A percentile compares a stretch with the other conserved stretches of the same genome.
phyloP scores from a whole-genome alignment of 2,329 filamentous ascomycete genomes.

The Fusarium nygamai region DNA sequence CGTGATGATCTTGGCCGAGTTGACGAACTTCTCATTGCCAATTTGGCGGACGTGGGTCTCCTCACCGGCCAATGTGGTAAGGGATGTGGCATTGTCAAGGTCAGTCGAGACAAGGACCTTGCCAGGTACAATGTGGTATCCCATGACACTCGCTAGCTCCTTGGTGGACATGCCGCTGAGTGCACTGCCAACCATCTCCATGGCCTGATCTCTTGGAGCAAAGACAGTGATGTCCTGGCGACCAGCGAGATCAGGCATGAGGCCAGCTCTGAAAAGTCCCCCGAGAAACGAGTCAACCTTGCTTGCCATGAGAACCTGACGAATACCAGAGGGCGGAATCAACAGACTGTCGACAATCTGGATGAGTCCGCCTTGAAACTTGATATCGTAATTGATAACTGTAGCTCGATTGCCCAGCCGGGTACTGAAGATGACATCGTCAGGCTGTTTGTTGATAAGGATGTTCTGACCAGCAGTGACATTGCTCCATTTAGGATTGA shows the following conservation, averaged over 20 bases:
- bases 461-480: constrained; percentile 62
- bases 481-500: constrained; percentile 55
- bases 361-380: constrained; percentile 60
- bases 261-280: constrained; percentile 44
- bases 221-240: constrained; percentile 67
- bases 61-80: constrained; percentile 50
- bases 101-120: constrained; percentile 61
- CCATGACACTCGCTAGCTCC: constrained; percentile 62
- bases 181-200: constrained; percentile 65
- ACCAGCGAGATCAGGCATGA: constrained; percentile 55
- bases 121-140: constrained; percentile 72
- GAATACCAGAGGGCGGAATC: constrained; percentile 58
- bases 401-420: constrained; percentile 58
- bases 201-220: constrained; percentile 68
- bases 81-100: constrained; percentile 46
- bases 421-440: constrained; percentile 59
- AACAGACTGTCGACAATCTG: constrained; percentile 64
- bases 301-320: constrained; percentile 62
- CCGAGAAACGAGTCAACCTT: constrained; percentile 53
- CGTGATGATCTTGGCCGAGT: constrained; percentile 63
- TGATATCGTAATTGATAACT: constrained; percentile 55
- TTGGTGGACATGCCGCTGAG: constrained; percentile 57
- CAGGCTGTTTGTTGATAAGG: constrained; percentile 56
- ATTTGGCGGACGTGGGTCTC: constrained; percentile 52
- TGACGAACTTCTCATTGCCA: constrained; percentile 59